phyloP scores from a whole-genome alignment of 768 basidiomycete species.

The Phylloporus sp. region DNA sequence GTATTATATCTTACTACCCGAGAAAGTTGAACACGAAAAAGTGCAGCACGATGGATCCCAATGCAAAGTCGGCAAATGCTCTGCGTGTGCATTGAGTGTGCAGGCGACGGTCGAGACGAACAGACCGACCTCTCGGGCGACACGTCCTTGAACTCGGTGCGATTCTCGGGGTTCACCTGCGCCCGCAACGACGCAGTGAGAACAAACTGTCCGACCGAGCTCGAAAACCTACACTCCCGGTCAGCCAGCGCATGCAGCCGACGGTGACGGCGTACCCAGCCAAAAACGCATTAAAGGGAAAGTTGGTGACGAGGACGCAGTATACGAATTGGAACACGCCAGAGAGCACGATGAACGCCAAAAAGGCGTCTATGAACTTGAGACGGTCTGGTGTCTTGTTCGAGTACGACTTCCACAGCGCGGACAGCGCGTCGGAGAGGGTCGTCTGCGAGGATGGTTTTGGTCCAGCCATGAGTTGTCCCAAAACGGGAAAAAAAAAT shows the following conservation, averaged over 20 bases:
- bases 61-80: slow-evolving; percentile 93
- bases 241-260: slow-evolving; percentile 1
- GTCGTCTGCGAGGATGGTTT: slow-evolving; percentile 25
- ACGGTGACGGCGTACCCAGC: slow-evolving; percentile 64
- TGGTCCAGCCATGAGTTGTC: slow-evolving; percentile 32
- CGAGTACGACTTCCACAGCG: slow-evolving; percentile 74
- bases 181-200: slow-evolving; percentile 86
- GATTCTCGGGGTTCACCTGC: slow-evolving; percentile 87
- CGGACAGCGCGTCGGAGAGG: slow-evolving; percentile 36
- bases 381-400: slow-evolving; percentile 75
- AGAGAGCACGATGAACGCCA: slow-evolving; percentile 86
- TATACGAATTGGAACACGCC: slow-evolving; percentile 90
- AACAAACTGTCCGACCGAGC: slow-evolving; percentile 95
- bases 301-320: slow-evolving; percentile 86
- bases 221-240: slow-evolving; percentile 65
- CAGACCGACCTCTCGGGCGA: slow-evolving; percentile 85
- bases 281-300: slow-evolving; percentile 96
- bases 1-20: slow-evolving; percentile 45
- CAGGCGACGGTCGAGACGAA: neutral
- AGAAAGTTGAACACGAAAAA: slow-evolving; percentile 99
- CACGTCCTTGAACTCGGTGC: slow-evolving; percentile 78
- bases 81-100: slow-evolving; percentile 37
- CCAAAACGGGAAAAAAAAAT: slow-evolving; percentile 15
- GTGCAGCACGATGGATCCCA: slow-evolving; percentile 93
- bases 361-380: slow-evolving; percentile 91